A percentile compares a stretch with the other conserved stretches of the same genome.
Evolutionary conservation across 192 early-diverging fungal genomes (phyloP).

Genomic region (Lunasporangiospora selenospora): DNA sequence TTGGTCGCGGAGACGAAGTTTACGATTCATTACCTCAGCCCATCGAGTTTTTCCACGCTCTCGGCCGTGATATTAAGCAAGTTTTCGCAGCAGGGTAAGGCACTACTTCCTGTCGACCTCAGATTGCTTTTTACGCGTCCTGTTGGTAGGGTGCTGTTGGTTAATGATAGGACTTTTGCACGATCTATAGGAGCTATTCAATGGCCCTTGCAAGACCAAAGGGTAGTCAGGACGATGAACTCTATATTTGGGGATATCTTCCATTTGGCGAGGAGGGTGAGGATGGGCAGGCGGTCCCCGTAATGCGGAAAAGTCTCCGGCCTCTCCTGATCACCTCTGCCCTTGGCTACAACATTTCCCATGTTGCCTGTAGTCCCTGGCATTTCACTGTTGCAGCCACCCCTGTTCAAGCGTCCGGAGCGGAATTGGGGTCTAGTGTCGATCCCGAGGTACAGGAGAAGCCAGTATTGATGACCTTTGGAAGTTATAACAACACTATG

Average conservation of each 20-base stretch:
- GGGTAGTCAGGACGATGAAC: slow-evolving; percentile 30
- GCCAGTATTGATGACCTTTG: slow-evolving; percentile 45
- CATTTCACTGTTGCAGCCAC: slow-evolving; percentile 40
- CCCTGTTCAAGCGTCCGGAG: too few species aligned
- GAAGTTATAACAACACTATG: slow-evolving; percentile 19
- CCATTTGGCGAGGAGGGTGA: slow-evolving; percentile 40
- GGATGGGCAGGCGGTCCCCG: slow-evolving; percentile 11
- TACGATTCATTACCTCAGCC: slow-evolving; percentile 45
- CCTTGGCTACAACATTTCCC: slow-evolving; percentile 42
- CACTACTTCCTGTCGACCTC: too few species aligned
- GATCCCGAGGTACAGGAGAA: too few species aligned
- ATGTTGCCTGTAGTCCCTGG: slow-evolving; percentile 45
- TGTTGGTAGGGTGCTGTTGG: neutral
- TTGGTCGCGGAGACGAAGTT: slow-evolving; percentile 42
- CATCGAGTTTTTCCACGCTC: slow-evolving; percentile 41
- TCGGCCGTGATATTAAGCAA: slow-evolving; percentile 34
- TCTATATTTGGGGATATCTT: slow-evolving; percentile 47
- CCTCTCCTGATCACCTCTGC: slow-evolving; percentile 41
- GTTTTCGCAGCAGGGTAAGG: slow-evolving; percentile 43
- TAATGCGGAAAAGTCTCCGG: slow-evolving; percentile 38
- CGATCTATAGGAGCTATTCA: slow-evolving; percentile 28
- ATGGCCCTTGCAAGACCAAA: slow-evolving; percentile 34
- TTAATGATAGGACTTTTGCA: neutral
- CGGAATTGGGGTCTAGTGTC: too few species aligned
- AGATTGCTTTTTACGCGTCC: too few species aligned